A percentile compares a stretch with the other conserved stretches of the same genome.
These are phyloP conservation scores for Penicillium steckii DNA, from an alignment of 495 filamentous ascomycete species.

Conservation along the genomic window DNA sequence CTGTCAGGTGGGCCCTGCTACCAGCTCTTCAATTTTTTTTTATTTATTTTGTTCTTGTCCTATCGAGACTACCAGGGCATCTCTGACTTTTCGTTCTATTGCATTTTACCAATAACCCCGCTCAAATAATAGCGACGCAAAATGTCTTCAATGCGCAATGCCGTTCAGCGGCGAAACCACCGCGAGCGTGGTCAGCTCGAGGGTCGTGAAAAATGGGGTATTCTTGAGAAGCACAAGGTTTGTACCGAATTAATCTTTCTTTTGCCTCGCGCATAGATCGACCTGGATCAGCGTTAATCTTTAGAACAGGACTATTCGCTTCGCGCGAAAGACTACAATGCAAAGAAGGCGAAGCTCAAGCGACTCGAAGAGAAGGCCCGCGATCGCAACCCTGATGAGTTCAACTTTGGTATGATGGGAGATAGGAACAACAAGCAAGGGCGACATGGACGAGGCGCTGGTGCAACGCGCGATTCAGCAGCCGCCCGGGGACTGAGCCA, in stretches of 20 bases:
- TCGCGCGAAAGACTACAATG: slow-evolving; percentile 83
- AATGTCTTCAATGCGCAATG: slow-evolving; percentile 84
- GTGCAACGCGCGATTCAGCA: slow-evolving; percentile 37
- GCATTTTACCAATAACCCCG: neutral
- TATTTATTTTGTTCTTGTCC: neutral
- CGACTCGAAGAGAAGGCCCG: slow-evolving; percentile 76
- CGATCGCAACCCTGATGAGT: slow-evolving; percentile 94
- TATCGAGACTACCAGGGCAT: neutral
- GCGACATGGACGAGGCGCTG: slow-evolving; percentile 52
- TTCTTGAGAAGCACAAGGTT: slow-evolving; percentile 88
- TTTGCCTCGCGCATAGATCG: neutral
- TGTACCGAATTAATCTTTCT: neutral
- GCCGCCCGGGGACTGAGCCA: slow-evolving; percentile 45
- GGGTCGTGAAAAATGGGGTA: slow-evolving; percentile 77
- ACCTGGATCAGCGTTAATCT: slow-evolving; percentile 15
- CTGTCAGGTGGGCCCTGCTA: slow-evolving; percentile 1
- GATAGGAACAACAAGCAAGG: slow-evolving; percentile 50
- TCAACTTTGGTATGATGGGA: slow-evolving; percentile 87
- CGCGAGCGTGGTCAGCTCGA: slow-evolving; percentile 83
- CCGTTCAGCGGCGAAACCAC: slow-evolving; percentile 74
- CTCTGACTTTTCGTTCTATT: slow-evolving; percentile 4
- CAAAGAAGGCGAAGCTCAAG: slow-evolving; percentile 78
- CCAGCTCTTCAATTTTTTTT: neutral
- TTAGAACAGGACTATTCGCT: slow-evolving; percentile 77
- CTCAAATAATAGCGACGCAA: slow-evolving; percentile 10